Evolutionary conservation across 305 asterid species (phyloP).

Genomic region (Fraxinus angustifolia): DNA sequence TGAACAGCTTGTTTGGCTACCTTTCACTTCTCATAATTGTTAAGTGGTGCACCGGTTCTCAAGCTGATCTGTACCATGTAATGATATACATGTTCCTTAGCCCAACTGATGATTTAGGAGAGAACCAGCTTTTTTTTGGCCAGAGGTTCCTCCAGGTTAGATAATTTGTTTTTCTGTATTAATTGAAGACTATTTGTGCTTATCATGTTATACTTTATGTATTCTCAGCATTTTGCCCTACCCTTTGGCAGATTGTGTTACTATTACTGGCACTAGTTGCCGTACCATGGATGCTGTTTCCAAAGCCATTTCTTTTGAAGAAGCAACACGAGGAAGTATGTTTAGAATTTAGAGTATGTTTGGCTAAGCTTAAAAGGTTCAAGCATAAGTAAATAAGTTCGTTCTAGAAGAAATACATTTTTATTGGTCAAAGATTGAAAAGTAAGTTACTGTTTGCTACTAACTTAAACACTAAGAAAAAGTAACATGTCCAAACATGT

Average conservation of each 20-base stretch:
- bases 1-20: conserved; percentile 50
- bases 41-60: conserved; percentile 53
- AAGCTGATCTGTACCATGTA: conserved; percentile 52
- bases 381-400: background rate
- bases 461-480: background rate
- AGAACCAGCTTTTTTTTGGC: conserved; percentile 54
- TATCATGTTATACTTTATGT: background rate
- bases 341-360: background rate
- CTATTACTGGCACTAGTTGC: conserved; percentile 44
- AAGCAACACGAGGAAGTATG: conserved; percentile 54
- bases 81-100: conserved; percentile 53
- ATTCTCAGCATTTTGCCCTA: conserved; percentile 18
- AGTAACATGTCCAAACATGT: background rate
- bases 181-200: conserved; percentile 3
- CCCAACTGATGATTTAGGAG: conserved; percentile 55
- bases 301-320: conserved; percentile 42
- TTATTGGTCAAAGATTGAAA: background rate
- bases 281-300: conserved; percentile 52
- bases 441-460: background rate
- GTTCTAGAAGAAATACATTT: background rate
- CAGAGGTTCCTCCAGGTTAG: conserved; percentile 58
- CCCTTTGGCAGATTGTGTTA: conserved; percentile 32
- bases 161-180: background rate
- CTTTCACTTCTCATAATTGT: conserved; percentile 45
- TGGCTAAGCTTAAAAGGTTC: background rate